Evolutionary conservation across 371 early-diverging fungal genomes (phyloP), one percentile per base, ranked within the genome.

Genomic region (Mucor sp.): DNA sequence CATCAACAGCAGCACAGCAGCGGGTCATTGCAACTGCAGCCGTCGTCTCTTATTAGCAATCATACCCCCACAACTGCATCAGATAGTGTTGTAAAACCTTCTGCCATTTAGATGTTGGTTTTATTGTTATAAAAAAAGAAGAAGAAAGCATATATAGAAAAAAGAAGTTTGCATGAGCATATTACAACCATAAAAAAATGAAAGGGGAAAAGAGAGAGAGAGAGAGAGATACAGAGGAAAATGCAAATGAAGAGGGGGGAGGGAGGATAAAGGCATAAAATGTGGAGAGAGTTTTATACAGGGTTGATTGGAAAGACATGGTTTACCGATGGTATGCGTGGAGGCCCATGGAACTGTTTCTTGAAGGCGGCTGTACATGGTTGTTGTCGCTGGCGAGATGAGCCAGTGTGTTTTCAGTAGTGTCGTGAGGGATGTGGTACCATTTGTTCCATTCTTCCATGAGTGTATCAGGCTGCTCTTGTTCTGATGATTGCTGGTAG

Each of bases 1-100:
- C 21, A 15, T 6, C 53, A 62, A 35, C 62, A 62, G 35, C 48
- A 62, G 35, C 48, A 50, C 33, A 62, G 62, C 50, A 62, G 35
- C 32, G 50, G 62, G 14, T 62, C 62, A 62, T 50, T 62, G 25
- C 35, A 30, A 15, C 50, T 62, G 35, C 27, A 30, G 9, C 35
- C 35, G 15, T 21, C 50, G 12, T 21, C 30, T 33, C 30, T 6
- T n/a, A 12, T 27, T 14, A 53, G 53, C 27, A 53, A 53, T 17
- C 41, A 41, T 53, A 53, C 27, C 25, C 27, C 53, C 12, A 15
- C 25, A 23, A 14, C 53, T 14, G 15, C 53, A 53, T 14, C 53
- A 53, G 27, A 53, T 25, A 27, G 15, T 53, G 12, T 21, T 5
- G 27, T 53, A 25, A 53, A 53, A 27, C 53, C 53, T 53, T 53